Conservation (phyloP, 768 basidiomycete genomes). For the Chlorophyllum brunneum region DNA sequence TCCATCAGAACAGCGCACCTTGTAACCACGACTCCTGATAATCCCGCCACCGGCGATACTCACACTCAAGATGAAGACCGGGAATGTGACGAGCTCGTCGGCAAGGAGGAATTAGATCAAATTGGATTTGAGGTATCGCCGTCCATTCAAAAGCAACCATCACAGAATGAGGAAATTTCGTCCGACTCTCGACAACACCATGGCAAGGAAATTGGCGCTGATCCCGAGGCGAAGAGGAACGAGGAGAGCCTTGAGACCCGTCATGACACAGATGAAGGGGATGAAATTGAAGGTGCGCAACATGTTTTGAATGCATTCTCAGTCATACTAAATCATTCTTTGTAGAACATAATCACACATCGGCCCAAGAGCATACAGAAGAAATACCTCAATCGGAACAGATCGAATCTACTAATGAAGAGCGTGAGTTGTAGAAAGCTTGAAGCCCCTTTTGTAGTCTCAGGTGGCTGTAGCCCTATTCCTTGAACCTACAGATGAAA, state of each 20-base stretch:
- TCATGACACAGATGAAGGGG: too few relatives aligned
- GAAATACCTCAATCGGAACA: neutral
- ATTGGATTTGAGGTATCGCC: neutral
- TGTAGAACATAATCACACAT: neutral
- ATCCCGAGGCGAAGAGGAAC: neutral
- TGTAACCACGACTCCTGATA: neutral
- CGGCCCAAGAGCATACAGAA: neutral
- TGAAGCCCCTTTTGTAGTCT: neutral
- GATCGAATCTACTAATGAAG: neutral
- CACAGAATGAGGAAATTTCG: neutral
- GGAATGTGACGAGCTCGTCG: neutral
- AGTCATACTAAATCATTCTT: neutral
- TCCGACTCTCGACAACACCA: too few relatives aligned
- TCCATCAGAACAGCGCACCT: neutral
- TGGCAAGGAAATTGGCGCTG: neutral
- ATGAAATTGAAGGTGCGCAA: slow-evolving; percentile 1
- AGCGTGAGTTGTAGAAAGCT: neutral
- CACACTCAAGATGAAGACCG: neutral
- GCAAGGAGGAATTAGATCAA: neutral
- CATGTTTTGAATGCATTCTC: neutral
- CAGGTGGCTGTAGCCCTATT: neutral
- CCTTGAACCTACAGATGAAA: neutral
- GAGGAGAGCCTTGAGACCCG: neutral
- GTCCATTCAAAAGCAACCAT: neutral
- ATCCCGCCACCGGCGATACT: neutral